Conservation (phyloP, 1,139 yeast species). For the Yamadazyma buinensis region DNA sequence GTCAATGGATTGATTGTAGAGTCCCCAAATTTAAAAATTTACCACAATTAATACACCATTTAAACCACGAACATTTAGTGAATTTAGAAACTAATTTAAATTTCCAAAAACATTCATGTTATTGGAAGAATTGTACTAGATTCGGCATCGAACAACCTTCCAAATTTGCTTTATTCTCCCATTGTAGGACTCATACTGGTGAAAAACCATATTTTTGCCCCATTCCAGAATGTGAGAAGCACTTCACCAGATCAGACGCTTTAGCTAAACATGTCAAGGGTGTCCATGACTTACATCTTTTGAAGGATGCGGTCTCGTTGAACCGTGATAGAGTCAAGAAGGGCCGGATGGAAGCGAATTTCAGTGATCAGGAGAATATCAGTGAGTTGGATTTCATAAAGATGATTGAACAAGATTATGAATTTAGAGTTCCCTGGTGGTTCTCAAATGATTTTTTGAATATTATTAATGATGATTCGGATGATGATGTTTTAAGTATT, state of each 20-base stretch:
- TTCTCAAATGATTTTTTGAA: conserved; percentile 28
- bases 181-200: conserved; percentile 63
- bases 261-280: conserved; percentile 61
- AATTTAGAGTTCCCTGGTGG: conserved; percentile 45
- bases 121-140: conserved; percentile 60
- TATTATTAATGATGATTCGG: conserved; percentile 15
- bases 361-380: conserved; percentile 17
- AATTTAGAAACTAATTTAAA: conserved; percentile 4
- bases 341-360: conserved; percentile 19
- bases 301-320: conserved; percentile 31
- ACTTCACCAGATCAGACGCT: conserved; percentile 58
- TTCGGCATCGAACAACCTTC: conserved; percentile 55
- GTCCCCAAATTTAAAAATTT: conserved; percentile 17
- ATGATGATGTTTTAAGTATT: conserved; percentile 14
- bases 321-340: conserved; percentile 23
- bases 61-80: conserved; percentile 26
- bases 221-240: conserved; percentile 65
- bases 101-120: conserved; percentile 48
- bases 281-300: conserved; percentile 51
- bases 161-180: conserved; percentile 57
- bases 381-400: conserved; percentile 27
- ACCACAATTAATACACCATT: conserved; percentile 30
- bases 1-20: conserved; percentile 36
- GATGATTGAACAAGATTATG: conserved; percentile 31
- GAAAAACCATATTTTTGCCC: conserved; percentile 67